Conservation (phyloP, 495 filamentous ascomycete species). For the Trichoderma asperelloides region DNA sequence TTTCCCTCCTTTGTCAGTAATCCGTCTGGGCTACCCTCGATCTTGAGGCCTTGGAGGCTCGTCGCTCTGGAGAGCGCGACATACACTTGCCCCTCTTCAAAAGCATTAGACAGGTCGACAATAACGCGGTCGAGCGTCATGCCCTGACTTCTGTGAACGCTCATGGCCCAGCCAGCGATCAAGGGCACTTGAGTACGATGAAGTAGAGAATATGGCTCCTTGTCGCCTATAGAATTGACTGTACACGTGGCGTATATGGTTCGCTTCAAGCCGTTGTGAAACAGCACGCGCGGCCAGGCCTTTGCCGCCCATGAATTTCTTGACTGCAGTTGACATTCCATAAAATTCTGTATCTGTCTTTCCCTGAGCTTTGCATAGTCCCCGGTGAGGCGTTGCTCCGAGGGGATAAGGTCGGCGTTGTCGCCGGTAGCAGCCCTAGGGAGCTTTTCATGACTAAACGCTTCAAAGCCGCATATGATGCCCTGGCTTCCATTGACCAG, state of each 20-base stretch:
- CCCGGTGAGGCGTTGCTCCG: constrained; percentile 15
- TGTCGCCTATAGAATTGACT: constrained; percentile 37
- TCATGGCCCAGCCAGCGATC: constrained; percentile 87
- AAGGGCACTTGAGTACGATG: constrained; percentile 76
- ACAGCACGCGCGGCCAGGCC: constrained; percentile 70
- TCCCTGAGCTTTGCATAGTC: constrained; percentile 38
- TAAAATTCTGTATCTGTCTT: constrained; percentile 22
- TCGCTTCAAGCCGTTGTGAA: constrained; percentile 34
- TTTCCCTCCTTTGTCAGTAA: constrained; percentile 19
- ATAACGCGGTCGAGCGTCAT: constrained; percentile 88
- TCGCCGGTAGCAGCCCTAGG: constrained; percentile 30
- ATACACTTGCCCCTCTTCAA: constrained; percentile 84
- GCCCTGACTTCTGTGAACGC: constrained; percentile 91
- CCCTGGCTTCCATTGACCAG: constrained; percentile 91
- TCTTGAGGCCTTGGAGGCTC: constrained; percentile 59
- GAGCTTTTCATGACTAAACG: constrained; percentile 49
- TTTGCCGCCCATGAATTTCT: constrained; percentile 11
- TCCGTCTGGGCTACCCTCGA: constrained; percentile 24
- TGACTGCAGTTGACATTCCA: constrained; percentile 12
- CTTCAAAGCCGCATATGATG: constrained; percentile 67
- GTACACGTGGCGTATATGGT: constrained; percentile 41
- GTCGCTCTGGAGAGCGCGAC: constrained; percentile 75
- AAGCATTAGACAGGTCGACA: constrained; percentile 74
- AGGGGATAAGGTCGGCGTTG: constrained; percentile 8
- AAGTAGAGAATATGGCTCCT: constrained; percentile 47